These are phyloP conservation scores for Suillus bovinus DNA, from an alignment of 768 basidiomycete species.

Conservation along the genomic window DNA sequence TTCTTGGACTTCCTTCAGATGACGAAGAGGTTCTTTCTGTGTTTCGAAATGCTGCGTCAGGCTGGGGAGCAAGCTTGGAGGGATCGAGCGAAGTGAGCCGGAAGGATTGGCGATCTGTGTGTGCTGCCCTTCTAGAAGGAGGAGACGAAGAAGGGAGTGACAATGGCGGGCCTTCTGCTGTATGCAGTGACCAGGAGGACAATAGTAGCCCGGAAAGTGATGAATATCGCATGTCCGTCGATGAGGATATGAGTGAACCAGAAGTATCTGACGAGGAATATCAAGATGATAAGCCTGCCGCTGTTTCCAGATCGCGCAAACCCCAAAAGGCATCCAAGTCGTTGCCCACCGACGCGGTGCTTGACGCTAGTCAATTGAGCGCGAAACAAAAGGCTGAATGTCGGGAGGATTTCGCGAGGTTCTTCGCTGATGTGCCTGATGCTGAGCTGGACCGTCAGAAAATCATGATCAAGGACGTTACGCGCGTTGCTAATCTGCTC, in stretches of 20 bases:
- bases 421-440: constrained; percentile 62
- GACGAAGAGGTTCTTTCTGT: constrained; percentile 73
- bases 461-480: constrained; percentile 69
- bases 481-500: constrained; percentile 56
- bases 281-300: constrained; percentile 17
- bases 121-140: constrained; percentile 67
- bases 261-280: constrained; percentile 34
- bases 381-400: constrained; percentile 54
- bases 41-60: constrained; percentile 73
- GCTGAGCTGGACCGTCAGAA: constrained; percentile 49
- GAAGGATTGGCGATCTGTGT: constrained; percentile 81
- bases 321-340: not conserved
- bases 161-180: constrained; percentile 13
- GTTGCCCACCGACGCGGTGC: not conserved
- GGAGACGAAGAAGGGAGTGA: constrained; percentile 28
- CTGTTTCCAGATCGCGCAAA: constrained; percentile 7
- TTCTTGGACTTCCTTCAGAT: constrained; percentile 66
- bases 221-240: constrained; percentile 27
- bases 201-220: constrained; percentile 34
- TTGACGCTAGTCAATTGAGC: constrained; percentile 37
- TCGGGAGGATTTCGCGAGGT: constrained; percentile 64
- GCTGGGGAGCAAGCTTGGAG: constrained; percentile 51
- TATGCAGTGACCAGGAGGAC: constrained; percentile 11
- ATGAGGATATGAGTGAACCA: constrained; percentile 23
- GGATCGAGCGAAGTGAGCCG: constrained; percentile 47